Percentiles rank a stretch among this genome's conserved stretches.
phyloP scores from a whole-genome alignment of 2,329 filamentous ascomycete genomes.

The Ophiostoma ips region DNA sequence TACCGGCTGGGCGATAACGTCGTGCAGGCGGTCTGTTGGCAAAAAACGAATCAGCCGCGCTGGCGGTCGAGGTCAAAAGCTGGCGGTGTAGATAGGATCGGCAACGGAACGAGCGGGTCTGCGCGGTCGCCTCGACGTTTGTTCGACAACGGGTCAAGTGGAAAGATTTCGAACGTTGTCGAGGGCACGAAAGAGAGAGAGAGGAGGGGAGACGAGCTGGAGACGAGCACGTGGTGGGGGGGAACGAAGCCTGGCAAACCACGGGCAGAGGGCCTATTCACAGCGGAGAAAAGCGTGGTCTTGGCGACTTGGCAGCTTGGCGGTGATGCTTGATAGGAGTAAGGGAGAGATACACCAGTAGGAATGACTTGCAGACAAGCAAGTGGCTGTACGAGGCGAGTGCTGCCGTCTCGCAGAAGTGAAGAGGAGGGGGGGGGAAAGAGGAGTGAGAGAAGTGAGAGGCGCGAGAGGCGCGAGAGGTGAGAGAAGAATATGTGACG shows the following conservation, averaged over 20 bases:
- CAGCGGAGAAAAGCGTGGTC: constrained; percentile 7
- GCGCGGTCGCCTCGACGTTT: background rate
- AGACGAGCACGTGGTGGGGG: constrained; percentile 9
- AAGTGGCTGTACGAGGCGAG: background rate
- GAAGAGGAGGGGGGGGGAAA: no score
- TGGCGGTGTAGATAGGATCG: background rate
- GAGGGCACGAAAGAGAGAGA: background rate
- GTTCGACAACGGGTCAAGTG: background rate
- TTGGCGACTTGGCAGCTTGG: constrained; percentile 12
- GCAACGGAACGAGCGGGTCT: background rate
- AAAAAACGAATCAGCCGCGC: background rate
- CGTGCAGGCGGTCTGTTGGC: background rate
- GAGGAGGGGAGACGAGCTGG: constrained; percentile 3
- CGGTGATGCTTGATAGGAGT: constrained; percentile 3
- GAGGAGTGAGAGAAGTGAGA: no score
- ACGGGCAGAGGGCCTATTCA: constrained; percentile 1
- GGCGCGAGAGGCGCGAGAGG: no score
- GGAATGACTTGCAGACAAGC: background rate
- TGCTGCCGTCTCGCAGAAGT: no score
- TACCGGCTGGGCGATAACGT: background rate
- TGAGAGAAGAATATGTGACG: no score
- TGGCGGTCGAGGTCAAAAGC: background rate
- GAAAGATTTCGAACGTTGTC: background rate
- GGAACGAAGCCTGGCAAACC: constrained; percentile 1
- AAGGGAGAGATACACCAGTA: background rate